These are phyloP conservation scores for Arthrobotrys megalospora DNA, from an alignment of 2,329 filamentous ascomycete species.

Conservation along the genomic window DNA sequence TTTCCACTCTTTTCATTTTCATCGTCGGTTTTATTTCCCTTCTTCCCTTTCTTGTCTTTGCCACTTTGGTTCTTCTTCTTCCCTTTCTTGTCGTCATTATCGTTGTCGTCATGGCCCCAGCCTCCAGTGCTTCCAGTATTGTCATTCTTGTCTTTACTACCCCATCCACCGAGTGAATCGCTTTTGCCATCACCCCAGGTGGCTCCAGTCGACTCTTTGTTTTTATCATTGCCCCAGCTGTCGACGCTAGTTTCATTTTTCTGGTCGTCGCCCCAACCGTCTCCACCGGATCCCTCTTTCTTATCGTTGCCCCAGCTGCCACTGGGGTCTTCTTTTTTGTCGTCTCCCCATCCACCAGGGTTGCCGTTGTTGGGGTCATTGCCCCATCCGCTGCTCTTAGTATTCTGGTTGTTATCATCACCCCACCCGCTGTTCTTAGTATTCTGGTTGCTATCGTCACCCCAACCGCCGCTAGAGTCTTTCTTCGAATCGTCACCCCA, in stretches of 20 bases:
- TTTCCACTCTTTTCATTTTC: conserved; percentile 30
- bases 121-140: not conserved
- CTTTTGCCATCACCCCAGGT: conserved; percentile 27
- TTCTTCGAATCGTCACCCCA: conserved; percentile 8
- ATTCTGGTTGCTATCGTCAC: conserved; percentile 16
- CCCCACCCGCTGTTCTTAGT: not conserved
- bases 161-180: not conserved
- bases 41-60: conserved; percentile 40
- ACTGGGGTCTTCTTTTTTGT: conserved; percentile 14
- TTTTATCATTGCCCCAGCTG: conserved; percentile 35
- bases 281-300: conserved; percentile 19
- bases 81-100: conserved; percentile 24
- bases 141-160: not conserved
- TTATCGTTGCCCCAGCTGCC: conserved; percentile 1
- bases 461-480: not conserved
- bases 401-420: conserved; percentile 17
- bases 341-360: conserved; percentile 24
- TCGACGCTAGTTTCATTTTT: conserved; percentile 2
- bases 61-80: conserved; percentile 32
- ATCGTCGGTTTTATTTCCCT: conserved; percentile 35
- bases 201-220: conserved; percentile 11
- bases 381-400: not conserved
- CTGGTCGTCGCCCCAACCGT: conserved; percentile 35
- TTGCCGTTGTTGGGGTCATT: not conserved
- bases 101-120: conserved; percentile 21